These are phyloP conservation scores for Cystoderma amianthinum DNA, from an alignment of 768 basidiomycete genomes.

Conservation along the genomic window DNA sequence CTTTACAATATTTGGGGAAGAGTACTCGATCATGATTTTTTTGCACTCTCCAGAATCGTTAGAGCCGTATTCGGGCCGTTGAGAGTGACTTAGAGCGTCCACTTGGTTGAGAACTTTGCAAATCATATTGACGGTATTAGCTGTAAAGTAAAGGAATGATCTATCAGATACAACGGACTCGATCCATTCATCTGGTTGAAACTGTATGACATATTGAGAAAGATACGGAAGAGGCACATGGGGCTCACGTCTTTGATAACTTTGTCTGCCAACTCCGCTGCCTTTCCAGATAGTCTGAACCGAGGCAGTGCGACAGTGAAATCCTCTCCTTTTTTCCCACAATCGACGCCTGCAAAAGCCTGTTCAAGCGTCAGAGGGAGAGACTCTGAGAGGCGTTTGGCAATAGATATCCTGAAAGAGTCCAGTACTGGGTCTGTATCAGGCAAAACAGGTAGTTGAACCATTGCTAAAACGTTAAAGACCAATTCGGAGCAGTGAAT, in stretches of 20 bases:
- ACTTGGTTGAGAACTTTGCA: neutral
- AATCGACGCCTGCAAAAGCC: conserved; percentile 80
- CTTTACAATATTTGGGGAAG: conserved; percentile 89
- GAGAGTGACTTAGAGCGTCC: conserved; percentile 9
- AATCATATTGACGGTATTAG: neutral
- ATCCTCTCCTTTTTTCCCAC: conserved; percentile 91
- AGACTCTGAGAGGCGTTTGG: conserved; percentile 59
- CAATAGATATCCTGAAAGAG: conserved; percentile 74
- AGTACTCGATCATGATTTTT: conserved; percentile 76
- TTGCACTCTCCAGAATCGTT: conserved; percentile 67
- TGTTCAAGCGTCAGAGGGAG: conserved; percentile 68
- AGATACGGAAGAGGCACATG: conserved; percentile 3
- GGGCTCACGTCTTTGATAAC: conserved; percentile 65
- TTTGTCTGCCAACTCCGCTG: conserved; percentile 68
- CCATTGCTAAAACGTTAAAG: too few relatives aligned
- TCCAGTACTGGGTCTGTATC: too few relatives aligned
- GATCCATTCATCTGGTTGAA: conserved; percentile 78
- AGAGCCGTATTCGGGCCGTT: conserved; percentile 50
- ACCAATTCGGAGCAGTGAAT: too few relatives aligned
- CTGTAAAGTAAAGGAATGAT: conserved; percentile 82
- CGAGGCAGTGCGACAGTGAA: conserved; percentile 90
- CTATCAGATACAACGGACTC: conserved; percentile 63
- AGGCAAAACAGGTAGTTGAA: too few relatives aligned
- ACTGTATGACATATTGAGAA: too few relatives aligned
- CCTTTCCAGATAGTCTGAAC: conserved; percentile 79